These are phyloP conservation scores for Colletotrichum sp. DNA, from an alignment of 2,329 filamentous ascomycete genomes.

Conservation along the genomic window DNA sequence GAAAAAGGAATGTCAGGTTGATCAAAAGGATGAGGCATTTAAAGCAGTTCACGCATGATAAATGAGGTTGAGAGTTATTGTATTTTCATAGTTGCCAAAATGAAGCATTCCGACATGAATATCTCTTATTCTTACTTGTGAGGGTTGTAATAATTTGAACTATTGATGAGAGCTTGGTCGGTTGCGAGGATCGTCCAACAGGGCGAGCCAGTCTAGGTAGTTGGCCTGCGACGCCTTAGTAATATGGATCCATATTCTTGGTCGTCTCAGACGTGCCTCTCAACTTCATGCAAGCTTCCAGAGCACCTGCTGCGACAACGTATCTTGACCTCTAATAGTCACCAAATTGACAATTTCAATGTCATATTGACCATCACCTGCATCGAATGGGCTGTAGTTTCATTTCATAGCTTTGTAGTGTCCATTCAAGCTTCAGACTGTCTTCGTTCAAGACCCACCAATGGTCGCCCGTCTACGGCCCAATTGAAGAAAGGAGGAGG, in stretches of 20 bases:
- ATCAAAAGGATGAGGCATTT: neutral
- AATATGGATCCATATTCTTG: neutral
- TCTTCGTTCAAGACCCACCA: neutral
- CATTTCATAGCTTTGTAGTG: neutral
- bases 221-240: neutral
- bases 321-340: neutral
- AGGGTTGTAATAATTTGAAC: too few relatives aligned
- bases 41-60: neutral
- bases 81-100: neutral
- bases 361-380: neutral
- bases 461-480: neutral
- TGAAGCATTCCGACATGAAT: neutral
- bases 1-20: neutral
- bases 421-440: fast-evolving
- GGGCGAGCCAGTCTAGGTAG: neutral
- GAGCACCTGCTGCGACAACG: neutral
- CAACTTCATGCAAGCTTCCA: neutral
- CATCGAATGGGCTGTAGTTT: neutral
- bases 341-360: too few relatives aligned
- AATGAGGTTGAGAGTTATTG: neutral
- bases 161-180: neutral
- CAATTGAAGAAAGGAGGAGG: neutral
- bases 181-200: neutral
- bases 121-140: too few relatives aligned
- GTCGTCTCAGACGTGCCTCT: neutral